Conservation (phyloP, 2,329 filamentous ascomycete genomes). For the Fusarium miscanthi region DNA sequence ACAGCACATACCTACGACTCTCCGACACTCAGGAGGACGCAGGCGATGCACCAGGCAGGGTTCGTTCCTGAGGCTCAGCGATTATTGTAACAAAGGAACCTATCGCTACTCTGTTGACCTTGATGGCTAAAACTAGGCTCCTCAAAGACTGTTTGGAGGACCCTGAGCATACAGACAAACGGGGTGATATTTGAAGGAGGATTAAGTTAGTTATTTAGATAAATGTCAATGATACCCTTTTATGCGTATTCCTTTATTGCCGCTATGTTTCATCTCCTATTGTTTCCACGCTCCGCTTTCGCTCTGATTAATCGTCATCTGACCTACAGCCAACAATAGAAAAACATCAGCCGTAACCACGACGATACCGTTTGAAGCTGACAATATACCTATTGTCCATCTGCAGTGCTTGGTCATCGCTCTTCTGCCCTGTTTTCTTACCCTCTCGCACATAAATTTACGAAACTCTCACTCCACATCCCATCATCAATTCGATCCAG, state of each 20-base stretch:
- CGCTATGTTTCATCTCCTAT: neutral
- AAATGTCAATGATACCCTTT: constrained; percentile 40
- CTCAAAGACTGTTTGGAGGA: neutral
- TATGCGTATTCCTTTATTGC: neutral
- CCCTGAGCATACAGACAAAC: neutral
- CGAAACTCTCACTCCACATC: too few relatives aligned
- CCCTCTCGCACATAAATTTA: neutral
- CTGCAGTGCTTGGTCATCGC: neutral
- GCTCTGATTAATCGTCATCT: neutral
- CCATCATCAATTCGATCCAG: neutral
- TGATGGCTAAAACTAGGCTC: neutral
- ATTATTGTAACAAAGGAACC: neutral
- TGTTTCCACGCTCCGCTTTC: neutral
- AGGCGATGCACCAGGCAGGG: too few relatives aligned
- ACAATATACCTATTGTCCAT: neutral
- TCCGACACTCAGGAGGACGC: too few relatives aligned
- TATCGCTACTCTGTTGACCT: neutral
- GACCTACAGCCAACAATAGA: neutral
- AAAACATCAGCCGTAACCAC: neutral
- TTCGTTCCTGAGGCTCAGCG: neutral
- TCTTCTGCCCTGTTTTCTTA: neutral
- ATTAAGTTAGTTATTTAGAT: neutral
- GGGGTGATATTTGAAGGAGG: neutral
- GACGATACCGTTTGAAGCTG: neutral
- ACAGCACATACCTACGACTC: neutral